Base-by-base conservation (phyloP, 2,329 filamentous ascomycete genomes). In the Ophiocordyceps australis region DNA sequence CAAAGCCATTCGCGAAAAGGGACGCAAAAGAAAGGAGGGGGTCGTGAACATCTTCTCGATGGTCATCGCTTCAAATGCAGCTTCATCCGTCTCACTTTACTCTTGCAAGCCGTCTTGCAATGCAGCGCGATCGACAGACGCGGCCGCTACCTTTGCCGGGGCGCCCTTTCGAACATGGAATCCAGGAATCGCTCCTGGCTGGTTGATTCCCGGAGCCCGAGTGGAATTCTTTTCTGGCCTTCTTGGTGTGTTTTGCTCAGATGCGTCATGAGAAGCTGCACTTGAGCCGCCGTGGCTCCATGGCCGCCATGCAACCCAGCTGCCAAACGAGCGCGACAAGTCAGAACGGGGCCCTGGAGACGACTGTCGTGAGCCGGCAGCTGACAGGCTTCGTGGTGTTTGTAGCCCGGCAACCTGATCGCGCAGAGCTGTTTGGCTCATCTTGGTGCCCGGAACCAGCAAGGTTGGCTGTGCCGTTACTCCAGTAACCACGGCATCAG, bases 171-270 rank as follows among this genome's bases (percentile, higher is more conserved):
- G 65, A 28, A 65, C 57, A 15, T 68, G 59, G 35, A 86, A 76
- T 0, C 80, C 79, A 1, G 76, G 68, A 22, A 89, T 74, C 0
- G 69, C 61, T 0, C 80, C 80, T 2, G 67, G 62, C 42, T 86
- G 80, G 39, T 89, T 89, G 42, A 89, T 81, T 0, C 80, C 80
- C 2, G 77, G 66, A 5, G 65, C 50, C 22, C 79, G 59, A 22
- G 54, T 55, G 18, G 51, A 27, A 9, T 52, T 48, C 28, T 45
- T 45, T 17, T 52, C 46, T 30, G 38, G 49, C 30, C 52, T 35
- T 21, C 38, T 35, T 26, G 45, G 30, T 14, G 19, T 13, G 24
- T 30, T 22, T 22, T 32, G 14, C 28, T 38, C 40, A 2, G 37
- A 24, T 6, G 32, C 12, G 15, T 27, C 18, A 20, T 26, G 23